Evolutionary conservation across 371 early-diverging fungal genomes (phyloP), one percentile per base, ranked within the genome.

Genomic region (Circinella umbellata): DNA sequence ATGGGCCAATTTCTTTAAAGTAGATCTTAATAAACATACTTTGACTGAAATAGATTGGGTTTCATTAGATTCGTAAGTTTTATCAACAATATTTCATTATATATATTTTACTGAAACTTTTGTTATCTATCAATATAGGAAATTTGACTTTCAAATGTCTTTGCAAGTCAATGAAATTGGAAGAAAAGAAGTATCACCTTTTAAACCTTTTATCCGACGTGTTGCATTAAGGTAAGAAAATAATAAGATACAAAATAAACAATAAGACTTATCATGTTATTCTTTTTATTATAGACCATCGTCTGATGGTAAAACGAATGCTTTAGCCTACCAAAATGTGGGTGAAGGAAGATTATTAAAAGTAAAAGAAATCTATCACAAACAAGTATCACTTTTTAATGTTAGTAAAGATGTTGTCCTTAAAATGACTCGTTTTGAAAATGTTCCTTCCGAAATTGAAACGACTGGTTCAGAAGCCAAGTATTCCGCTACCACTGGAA

Each of bases 121-220:
- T 27, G 27, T 27, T 27, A 27, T 27, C 0, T 27, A 27, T 27
- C 27, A 27, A 27, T 27, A 27, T 72, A 75, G 82, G 35, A 80
- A 81, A 57, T 70, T 71, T n/a, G 86, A 86, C 34, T 86, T 84
- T 42, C 72, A 78, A 27, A 42, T 84, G 36, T 53, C 57, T 6
- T n/a, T 86, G 6, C 63, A 69, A 1, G 67, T 75, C 3, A 65
- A 75, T 34, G 71, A 76, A 20, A 37, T 71, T 15, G 49, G 77
- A 17, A 55, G 83, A 13, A 34, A 53, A 20, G 80, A 84, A 60
- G 79, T 80, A 3, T 80, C 80, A 38, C 86, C 86, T 0, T 84
- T 74, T 42, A 75, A 67, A 4, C 75, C 82, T 0, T 86, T 86
- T 59, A 75, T 74, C 10, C 80, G 82, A 54, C 74, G 75, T 39